These are phyloP conservation scores for Stygiomarasmius scandens DNA, from an alignment of 1,284 basidiomycete genomes.

Conservation along the genomic window DNA sequence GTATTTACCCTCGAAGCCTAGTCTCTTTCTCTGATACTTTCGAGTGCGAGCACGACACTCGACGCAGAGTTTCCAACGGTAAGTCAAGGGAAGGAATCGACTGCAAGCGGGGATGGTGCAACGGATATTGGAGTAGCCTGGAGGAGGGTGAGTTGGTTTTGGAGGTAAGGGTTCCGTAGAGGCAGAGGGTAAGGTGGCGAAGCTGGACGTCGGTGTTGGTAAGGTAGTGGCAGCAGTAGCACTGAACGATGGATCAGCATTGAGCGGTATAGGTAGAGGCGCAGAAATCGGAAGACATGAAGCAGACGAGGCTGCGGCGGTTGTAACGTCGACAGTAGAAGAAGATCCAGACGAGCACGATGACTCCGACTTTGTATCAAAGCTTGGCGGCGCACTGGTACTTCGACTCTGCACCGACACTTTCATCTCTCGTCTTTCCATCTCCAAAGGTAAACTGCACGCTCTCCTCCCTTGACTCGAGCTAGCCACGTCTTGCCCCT, in stretches of 20 bases:
- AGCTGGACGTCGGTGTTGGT: no score
- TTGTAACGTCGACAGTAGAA: neutral
- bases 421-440: neutral
- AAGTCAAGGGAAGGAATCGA: slow-evolving; percentile 6
- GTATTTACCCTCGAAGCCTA: slow-evolving; percentile 25
- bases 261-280: no score
- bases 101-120: slow-evolving; percentile 9
- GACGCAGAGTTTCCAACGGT: slow-evolving; percentile 33
- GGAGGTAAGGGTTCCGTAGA: neutral
- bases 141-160: neutral
- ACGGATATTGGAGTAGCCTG: slow-evolving; percentile 17
- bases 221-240: neutral
- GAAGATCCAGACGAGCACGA: neutral
- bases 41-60: slow-evolving; percentile 32
- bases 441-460: neutral
- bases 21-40: slow-evolving; percentile 27
- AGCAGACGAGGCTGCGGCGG: neutral
- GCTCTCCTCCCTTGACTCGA: neutral
- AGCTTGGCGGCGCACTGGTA: no score
- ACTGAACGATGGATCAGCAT: no score
- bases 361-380: no score
- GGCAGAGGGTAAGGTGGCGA: neutral
- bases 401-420: no score
- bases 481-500: neutral
- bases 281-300: neutral